Percentiles rank a stretch among this genome's conserved stretches.
Conservation (phyloP, 768 basidiomycete genomes). For the Russula griseocarnosa region DNA sequence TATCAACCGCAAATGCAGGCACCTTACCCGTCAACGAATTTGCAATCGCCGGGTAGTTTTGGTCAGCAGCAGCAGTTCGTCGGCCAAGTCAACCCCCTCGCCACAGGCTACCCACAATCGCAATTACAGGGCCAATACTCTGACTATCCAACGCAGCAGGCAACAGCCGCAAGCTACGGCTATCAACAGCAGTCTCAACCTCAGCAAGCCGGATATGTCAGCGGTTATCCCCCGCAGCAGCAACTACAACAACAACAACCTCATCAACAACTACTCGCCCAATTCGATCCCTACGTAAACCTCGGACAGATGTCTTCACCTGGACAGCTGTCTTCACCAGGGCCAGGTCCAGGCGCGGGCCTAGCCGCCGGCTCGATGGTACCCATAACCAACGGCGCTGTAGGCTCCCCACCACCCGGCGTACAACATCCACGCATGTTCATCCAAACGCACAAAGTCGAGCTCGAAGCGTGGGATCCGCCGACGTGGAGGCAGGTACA, state of each 20-base stretch:
- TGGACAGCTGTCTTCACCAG: neutral
- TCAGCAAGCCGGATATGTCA: constrained; percentile 27
- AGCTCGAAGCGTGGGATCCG: constrained; percentile 44
- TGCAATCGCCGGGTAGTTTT: constrained; percentile 15
- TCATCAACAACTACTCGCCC: constrained; percentile 20
- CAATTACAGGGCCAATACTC: constrained; percentile 33
- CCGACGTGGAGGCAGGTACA: constrained; percentile 40
- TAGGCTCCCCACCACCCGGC: constrained; percentile 31
- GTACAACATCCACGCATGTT: constrained; percentile 64
- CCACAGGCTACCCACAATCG: constrained; percentile 27
- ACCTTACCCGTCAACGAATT: constrained; percentile 13
- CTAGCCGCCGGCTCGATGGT: neutral
- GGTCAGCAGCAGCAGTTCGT: constrained; percentile 27
- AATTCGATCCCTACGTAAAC: constrained; percentile 28
- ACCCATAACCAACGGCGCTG: neutral
- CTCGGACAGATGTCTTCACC: constrained; percentile 4
- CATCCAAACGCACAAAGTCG: constrained; percentile 59
- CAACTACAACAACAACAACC: constrained; percentile 12
- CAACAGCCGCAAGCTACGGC: constrained; percentile 7
- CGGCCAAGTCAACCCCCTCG: constrained; percentile 27
- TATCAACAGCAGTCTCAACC: constrained; percentile 19
- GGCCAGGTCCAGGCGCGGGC: neutral
- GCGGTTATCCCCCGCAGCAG: constrained; percentile 26
- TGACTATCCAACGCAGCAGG: constrained; percentile 30
- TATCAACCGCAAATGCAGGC: constrained; percentile 26